A percentile compares a stretch with the other conserved stretches of the same genome.
phyloP scores from a whole-genome alignment of 2,329 filamentous ascomycete species.

The Trichoderma koningiopsis region DNA sequence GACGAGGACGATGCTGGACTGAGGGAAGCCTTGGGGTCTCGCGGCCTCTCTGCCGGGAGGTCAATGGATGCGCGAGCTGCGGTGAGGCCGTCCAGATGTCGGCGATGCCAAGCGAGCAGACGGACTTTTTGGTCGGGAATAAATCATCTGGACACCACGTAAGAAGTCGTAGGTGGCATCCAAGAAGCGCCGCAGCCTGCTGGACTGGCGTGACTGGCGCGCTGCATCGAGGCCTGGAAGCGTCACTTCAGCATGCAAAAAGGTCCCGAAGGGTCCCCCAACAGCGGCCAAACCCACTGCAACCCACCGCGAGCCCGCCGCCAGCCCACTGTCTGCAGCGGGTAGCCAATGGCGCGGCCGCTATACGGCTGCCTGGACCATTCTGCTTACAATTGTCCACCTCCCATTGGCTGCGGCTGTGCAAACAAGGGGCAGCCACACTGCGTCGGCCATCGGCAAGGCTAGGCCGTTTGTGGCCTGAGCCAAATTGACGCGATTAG shows the following conservation, averaged over 20 bases:
- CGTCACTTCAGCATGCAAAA: slow-evolving; percentile 25
- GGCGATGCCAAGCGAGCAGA: not conserved
- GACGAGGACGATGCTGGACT: not conserved
- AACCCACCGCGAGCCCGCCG: slow-evolving; percentile 14
- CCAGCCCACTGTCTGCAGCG: not conserved
- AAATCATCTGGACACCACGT: not conserved
- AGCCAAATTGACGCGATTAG: slow-evolving; percentile 4
- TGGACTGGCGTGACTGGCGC: slow-evolving; percentile 11
- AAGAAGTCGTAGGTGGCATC: slow-evolving; percentile 5
- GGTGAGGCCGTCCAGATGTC: not conserved
- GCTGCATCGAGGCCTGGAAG: not conserved
- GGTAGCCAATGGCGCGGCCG: slow-evolving; percentile 14
- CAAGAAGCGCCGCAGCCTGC: slow-evolving; percentile 9
- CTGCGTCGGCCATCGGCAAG: slow-evolving; percentile 30
- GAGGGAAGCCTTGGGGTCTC: not conserved
- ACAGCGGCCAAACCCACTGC: slow-evolving; percentile 14
- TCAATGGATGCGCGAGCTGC: not conserved
- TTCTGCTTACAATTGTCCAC: slow-evolving; percentile 27
- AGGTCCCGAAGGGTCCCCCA: slow-evolving; percentile 9
- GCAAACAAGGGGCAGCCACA: slow-evolving; percentile 26
- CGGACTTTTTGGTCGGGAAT: not conserved
- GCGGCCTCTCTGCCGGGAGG: not conserved
- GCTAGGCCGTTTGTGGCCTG: slow-evolving; percentile 28
- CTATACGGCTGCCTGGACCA: not conserved
- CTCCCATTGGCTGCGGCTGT: not conserved